Evolutionary conservation across 164 flowering plant species (phyloP).

Genomic region (Umbellularia californica): DNA sequence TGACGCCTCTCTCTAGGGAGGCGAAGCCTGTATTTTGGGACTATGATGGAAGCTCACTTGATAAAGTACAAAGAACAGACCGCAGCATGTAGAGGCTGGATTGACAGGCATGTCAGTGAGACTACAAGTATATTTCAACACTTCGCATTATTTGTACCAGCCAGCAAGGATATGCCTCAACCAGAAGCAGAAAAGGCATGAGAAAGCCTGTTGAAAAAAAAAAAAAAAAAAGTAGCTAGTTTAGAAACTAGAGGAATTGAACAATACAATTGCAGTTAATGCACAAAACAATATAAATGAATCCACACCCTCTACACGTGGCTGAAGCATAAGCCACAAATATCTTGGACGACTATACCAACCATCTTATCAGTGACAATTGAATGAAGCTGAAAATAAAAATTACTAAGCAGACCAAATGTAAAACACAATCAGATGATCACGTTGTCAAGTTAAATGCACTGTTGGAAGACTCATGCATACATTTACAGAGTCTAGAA

Average conservation of each 20-base stretch:
- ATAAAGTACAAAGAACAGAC: slow-evolving; percentile 2
- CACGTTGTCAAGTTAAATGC: no score
- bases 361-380: background rate
- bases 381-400: background rate
- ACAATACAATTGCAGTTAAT: background rate
- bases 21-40: no score
- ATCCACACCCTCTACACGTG: no score
- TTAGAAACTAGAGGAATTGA: background rate
- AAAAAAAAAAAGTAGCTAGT: background rate
- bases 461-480: no score
- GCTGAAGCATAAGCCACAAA: no score
- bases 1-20: no score
- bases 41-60: no score
- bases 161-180: slow-evolving; percentile 84
- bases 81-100: background rate
- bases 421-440: no score
- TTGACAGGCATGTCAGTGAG: background rate
- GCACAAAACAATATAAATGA: background rate
- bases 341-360: no score
- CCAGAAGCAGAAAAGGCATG: slow-evolving; percentile 69
- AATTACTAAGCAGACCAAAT: background rate
- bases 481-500: no score
- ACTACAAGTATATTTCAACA: background rate
- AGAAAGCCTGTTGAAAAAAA: slow-evolving; percentile 47
- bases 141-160: slow-evolving; percentile 72